These are phyloP conservation scores for Eucalyptus camaldulensis DNA, from an alignment of 345 rosid species.

Conservation along the genomic window DNA sequence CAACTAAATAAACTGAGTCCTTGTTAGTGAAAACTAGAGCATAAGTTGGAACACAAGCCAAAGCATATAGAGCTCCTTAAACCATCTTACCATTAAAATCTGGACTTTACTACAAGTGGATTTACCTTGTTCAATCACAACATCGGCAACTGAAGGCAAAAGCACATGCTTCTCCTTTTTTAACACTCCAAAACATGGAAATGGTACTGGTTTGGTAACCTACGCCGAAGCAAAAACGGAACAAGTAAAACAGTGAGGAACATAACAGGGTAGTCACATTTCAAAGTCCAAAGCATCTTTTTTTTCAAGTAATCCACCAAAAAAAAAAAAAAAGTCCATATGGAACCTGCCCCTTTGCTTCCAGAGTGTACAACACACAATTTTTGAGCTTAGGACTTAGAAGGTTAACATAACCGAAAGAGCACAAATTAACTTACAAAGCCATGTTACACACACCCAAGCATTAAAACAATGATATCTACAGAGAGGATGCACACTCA, in stretches of 20 bases:
- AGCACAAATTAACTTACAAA: neutral
- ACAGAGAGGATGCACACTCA: neutral
- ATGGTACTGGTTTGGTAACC: conserved; percentile 48
- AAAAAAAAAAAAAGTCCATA: neutral
- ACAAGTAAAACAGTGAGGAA: neutral
- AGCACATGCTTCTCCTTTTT: conserved; percentile 63
- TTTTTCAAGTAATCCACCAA: neutral
- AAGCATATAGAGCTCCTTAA: neutral
- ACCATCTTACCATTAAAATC: neutral
- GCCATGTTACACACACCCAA: neutral
- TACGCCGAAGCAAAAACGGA: neutral
- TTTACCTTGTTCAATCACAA: conserved; percentile 59
- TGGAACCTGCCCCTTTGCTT: neutral
- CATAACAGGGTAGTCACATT: neutral
- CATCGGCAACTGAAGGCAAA: conserved; percentile 48
- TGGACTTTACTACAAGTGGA: neutral
- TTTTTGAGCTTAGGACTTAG: neutral
- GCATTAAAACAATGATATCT: neutral
- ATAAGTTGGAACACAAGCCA: neutral
- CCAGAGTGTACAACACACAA: neutral
- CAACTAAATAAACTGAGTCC: neutral
- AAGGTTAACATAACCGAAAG: neutral
- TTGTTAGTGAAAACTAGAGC: neutral
- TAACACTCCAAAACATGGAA: conserved; percentile 59
- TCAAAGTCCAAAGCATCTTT: neutral